Conservation (phyloP, 768 basidiomycete species). For the Termitomyces sp. region DNA sequence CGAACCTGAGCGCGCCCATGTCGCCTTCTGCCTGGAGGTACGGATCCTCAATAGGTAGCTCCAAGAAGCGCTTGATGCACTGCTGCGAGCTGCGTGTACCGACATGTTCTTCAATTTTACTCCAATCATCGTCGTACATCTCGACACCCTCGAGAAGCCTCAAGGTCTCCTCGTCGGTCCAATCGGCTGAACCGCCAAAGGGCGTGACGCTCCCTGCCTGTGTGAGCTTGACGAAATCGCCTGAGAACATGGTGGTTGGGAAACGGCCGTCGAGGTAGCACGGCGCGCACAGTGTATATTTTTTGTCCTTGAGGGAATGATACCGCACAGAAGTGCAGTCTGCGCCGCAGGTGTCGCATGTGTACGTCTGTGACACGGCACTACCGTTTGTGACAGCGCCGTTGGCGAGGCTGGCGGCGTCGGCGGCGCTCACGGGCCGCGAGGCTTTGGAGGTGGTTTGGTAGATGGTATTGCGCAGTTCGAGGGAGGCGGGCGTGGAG, state of each 20-base stretch:
- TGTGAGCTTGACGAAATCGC: slow-evolving; percentile 91
- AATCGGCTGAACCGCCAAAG: slow-evolving; percentile 44
- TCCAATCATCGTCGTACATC: slow-evolving; percentile 99
- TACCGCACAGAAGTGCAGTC: slow-evolving; percentile 89
- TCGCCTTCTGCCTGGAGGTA: slow-evolving; percentile 78
- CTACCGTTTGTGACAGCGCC: slow-evolving; percentile 39
- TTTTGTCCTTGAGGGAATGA: slow-evolving; percentile 89
- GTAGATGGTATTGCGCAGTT: slow-evolving; percentile 84
- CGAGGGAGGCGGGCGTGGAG: slow-evolving; percentile 64
- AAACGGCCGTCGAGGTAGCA: slow-evolving; percentile 98
- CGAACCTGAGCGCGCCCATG: slow-evolving; percentile 70
- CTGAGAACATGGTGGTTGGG: slow-evolving; percentile 92
- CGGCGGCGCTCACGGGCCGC: slow-evolving; percentile 57
- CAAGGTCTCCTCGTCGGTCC: slow-evolving; percentile 89
- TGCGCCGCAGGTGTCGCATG: slow-evolving; percentile 92
- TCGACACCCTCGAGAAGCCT: slow-evolving; percentile 93
- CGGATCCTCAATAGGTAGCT: slow-evolving; percentile 93
- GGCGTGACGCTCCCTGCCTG: slow-evolving; percentile 34
- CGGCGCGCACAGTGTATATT: slow-evolving; percentile 83
- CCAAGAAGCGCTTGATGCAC: slow-evolving; percentile 93
- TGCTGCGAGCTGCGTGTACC: slow-evolving; percentile 89
- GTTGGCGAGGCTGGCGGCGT: slow-evolving; percentile 63
- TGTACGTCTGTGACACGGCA: slow-evolving; percentile 37
- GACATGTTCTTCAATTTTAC: slow-evolving; percentile 87
- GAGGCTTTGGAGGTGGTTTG: slow-evolving; percentile 85